A percentile compares a stretch with the other conserved stretches of the same genome.
Evolutionary conservation across 495 filamentous ascomycete species (phyloP).

Genomic region (Filosporella fistucella): DNA sequence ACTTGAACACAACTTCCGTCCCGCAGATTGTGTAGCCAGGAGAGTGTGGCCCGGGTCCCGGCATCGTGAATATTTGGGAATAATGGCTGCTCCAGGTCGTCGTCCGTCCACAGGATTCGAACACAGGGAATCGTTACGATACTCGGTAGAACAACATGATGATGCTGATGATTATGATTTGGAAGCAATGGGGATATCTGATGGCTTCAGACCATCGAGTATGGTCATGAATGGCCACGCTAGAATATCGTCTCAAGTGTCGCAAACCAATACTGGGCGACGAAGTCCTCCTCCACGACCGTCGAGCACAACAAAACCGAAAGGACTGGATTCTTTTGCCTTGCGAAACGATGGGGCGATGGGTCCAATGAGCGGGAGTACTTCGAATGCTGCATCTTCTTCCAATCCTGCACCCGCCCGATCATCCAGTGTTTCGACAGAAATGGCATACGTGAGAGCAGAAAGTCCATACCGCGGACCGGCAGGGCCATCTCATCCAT

Average conservation of each 20-base stretch:
- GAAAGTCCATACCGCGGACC: slow-evolving; percentile 60
- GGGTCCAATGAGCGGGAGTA: slow-evolving; percentile 19
- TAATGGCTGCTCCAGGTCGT: slow-evolving; percentile 15
- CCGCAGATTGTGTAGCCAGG: slow-evolving; percentile 4
- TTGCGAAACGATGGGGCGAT: slow-evolving; percentile 36
- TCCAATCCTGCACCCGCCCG: slow-evolving; percentile 24
- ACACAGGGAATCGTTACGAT: slow-evolving; percentile 17
- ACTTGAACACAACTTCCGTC: neutral
- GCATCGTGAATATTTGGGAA: neutral
- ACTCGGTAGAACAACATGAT: slow-evolving; percentile 17
- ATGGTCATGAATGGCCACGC: slow-evolving; percentile 14
- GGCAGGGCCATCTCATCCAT: slow-evolving; percentile 78
- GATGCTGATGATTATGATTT: slow-evolving; percentile 36
- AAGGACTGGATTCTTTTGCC: slow-evolving; percentile 34
- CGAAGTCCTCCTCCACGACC: slow-evolving; percentile 30
- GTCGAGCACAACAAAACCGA: slow-evolving; percentile 43
- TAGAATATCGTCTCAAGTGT: slow-evolving; percentile 23
- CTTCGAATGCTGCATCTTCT: slow-evolving; percentile 5
- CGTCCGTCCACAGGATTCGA: slow-evolving; percentile 17
- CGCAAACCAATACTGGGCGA: slow-evolving; percentile 17
- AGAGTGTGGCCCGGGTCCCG: slow-evolving; percentile 1
- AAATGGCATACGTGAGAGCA: slow-evolving; percentile 37
- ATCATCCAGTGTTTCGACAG: slow-evolving; percentile 26
- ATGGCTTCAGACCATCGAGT: slow-evolving; percentile 34
- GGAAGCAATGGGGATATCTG: slow-evolving; percentile 35